Conservation (phyloP, 805 yeast genomes). For the Barnettozyma sp. region DNA sequence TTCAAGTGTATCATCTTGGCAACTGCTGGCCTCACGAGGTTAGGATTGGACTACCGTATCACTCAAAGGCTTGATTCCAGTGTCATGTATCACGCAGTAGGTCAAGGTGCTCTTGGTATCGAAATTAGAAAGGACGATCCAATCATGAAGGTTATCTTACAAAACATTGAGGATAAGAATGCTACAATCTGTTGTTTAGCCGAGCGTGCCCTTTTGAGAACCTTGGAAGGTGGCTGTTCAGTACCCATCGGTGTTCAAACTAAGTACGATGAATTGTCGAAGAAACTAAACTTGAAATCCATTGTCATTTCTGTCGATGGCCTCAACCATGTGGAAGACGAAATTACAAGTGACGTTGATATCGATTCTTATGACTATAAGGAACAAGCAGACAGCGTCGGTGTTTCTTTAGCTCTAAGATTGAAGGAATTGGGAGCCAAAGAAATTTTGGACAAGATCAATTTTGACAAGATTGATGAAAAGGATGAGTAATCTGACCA, state of each 20-base stretch:
- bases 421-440: conserved; percentile 77
- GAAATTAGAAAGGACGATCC: conserved; percentile 74
- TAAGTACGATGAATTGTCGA: conserved; percentile 39
- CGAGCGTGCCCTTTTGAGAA: conserved; percentile 80
- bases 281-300: conserved; percentile 50
- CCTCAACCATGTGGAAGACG: conserved; percentile 53
- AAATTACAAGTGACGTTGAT: conserved; percentile 25
- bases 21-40: conserved; percentile 81
- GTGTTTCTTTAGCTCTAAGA: conserved; percentile 58
- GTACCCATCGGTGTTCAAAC: conserved; percentile 92
- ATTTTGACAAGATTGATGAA: conserved; percentile 51
- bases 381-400: conserved; percentile 63
- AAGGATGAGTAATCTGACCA: conserved; percentile 26
- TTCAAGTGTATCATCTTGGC: conserved; percentile 80
- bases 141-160: conserved; percentile 50
- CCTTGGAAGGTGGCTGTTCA: conserved; percentile 95
- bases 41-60: conserved; percentile 68
- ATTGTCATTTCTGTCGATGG: conserved; percentile 87
- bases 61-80: conserved; percentile 63
- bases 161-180: conserved; percentile 55
- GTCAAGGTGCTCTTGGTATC: conserved; percentile 96
- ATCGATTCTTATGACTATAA: conserved; percentile 29
- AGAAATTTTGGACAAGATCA: conserved; percentile 70
- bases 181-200: conserved; percentile 76
- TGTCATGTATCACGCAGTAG: conserved; percentile 92